These are phyloP conservation scores for Phascolomyces articulosus DNA, from an alignment of 371 early-diverging fungal genomes.

Conservation along the genomic window DNA sequence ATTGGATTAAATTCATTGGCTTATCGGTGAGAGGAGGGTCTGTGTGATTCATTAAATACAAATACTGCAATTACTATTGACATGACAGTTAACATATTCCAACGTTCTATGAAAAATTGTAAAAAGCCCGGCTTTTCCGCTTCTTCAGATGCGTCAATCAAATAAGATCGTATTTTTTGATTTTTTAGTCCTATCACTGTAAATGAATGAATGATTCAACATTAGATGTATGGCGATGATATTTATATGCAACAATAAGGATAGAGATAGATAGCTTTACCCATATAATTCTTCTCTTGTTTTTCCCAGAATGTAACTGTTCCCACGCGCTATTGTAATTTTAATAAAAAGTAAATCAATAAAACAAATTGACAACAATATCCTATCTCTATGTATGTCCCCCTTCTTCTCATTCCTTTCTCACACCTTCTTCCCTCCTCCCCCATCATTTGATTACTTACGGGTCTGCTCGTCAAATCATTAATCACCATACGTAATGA, in stretches of 20 bases:
- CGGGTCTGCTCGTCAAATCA: conserved; percentile 1
- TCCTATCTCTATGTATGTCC: too few species aligned
- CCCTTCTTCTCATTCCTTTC: too few species aligned
- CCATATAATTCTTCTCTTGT: conserved; percentile 9
- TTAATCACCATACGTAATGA: conserved; percentile 8
- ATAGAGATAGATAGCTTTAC: background rate
- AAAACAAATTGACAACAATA: too few species aligned
- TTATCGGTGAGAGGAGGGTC: conserved; percentile 6
- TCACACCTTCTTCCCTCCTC: background rate
- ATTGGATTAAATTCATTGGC: background rate
- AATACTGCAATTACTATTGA: conserved; percentile 20
- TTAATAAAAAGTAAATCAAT: too few species aligned
- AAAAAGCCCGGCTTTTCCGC: conserved; percentile 1
- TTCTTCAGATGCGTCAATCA: conserved; percentile 10
- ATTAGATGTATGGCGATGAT: too few species aligned
- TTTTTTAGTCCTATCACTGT: conserved; percentile 13
- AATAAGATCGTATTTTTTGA: conserved; percentile 9
- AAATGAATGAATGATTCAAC: too few species aligned
- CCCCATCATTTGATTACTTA: background rate
- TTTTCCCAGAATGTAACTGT: conserved; percentile 9
- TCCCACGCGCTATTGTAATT: conserved; percentile 7
- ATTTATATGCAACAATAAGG: too few species aligned
- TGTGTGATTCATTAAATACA: conserved; percentile 21
- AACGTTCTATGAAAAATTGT: conserved; percentile 10
- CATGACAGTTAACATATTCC: conserved; percentile 22